Evolutionary conservation across 2,329 filamentous ascomycete species (phyloP).

Genomic region (Phyllachora maydis): DNA sequence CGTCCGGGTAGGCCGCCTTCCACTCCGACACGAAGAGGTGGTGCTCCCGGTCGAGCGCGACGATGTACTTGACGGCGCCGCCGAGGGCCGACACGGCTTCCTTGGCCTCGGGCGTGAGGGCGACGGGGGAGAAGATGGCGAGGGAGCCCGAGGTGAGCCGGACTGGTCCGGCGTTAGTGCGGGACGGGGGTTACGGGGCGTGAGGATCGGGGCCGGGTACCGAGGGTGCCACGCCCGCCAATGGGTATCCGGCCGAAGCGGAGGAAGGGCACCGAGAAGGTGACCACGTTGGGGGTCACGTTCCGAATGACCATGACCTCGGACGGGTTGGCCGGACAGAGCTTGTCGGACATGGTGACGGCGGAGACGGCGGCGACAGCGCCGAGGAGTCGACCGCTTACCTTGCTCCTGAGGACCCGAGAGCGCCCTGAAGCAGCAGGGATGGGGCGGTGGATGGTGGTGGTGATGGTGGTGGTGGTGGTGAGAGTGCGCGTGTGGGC

Average conservation of each 20-base stretch:
- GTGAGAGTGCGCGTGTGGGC: no score
- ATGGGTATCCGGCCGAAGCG: constrained; percentile 65
- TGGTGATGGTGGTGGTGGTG: no score
- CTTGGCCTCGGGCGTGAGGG: constrained; percentile 55
- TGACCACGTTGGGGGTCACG: constrained; percentile 59
- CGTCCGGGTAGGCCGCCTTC: constrained; percentile 58
- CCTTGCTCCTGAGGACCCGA: no score
- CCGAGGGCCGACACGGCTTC: constrained; percentile 41
- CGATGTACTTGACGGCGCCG: constrained; percentile 60
- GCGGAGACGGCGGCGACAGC: background rate
- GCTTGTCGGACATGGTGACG: constrained; percentile 33
- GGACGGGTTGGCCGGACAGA: constrained; percentile 50
- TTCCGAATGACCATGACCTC: constrained; percentile 82
- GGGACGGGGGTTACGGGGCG: no score
- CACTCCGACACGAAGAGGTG: constrained; percentile 85
- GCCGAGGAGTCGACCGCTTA: no score
- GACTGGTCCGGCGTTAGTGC: constrained; percentile 24
- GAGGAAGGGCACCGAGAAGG: constrained; percentile 64
- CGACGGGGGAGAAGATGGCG: constrained; percentile 81
- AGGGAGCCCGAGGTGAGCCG: constrained; percentile 58
- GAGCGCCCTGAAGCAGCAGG: no score
- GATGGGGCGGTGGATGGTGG: no score
- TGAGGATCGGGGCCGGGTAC: no score
- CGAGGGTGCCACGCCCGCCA: constrained; percentile 71
- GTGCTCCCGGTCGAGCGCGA: constrained; percentile 79